Evolutionary conservation across 1,284 basidiomycete species (phyloP), one percentile per base, ranked within the genome.

Genomic region (Ganoderma multipileum): DNA sequence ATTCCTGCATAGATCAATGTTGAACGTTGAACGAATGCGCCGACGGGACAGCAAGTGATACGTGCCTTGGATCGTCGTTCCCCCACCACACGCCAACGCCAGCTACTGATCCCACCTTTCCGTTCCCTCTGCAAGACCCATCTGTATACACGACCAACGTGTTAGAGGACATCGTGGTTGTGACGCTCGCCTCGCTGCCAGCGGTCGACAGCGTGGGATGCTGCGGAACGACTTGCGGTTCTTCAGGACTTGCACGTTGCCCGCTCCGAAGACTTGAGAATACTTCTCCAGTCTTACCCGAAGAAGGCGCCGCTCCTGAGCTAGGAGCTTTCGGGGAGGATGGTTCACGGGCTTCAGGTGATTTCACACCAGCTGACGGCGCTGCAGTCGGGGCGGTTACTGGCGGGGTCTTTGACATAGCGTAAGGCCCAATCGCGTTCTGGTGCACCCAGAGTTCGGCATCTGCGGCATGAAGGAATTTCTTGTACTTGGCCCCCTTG

Each of bases 81-180:
- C 89, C 91, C 89, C 91, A 95, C 87, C 91, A 95, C 0, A 95
- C 90, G 3, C 93, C 93, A 47, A 94, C 79, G 4, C 93, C 93
- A 2, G 91, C 93, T 26, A 86, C 67, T 1, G 90, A 83, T 7
- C 83, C 85, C 9, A 39, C 33, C 74, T 85, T 79, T 0, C 95
- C 95, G 74, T 96, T 96, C 5, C 88, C 86, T 73, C 85, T 87
- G 65, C 93, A 95, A 1, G 94, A 91, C 18, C 95, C 95, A 77
- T 96, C 95, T 28, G 85, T 89, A 75, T 93, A 96, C 3, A 95
- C 92, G 8, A 90, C 79, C 57, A 84, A 78, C 70, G 80, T 83
- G 28, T 64, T 58, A 11, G 42, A 57, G 54, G 41, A 58, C 70
- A 55, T 71, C 23, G 47, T 20, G 42, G 28, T 44, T 33, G 41